phyloP scores from a whole-genome alignment of 148 eudicot genomes.

The Fagopyrum esculentum region DNA sequence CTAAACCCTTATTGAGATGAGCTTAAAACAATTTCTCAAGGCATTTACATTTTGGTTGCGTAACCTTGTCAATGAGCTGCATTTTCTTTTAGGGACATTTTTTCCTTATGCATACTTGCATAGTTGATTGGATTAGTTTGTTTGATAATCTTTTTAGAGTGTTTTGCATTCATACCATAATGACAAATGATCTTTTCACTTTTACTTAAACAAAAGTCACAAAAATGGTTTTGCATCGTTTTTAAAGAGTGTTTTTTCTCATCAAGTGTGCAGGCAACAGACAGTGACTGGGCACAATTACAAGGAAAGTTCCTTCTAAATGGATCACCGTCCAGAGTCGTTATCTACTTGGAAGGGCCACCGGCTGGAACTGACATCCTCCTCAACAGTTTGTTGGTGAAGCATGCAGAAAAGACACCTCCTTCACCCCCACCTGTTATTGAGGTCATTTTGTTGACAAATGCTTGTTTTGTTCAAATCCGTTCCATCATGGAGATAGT shows the following conservation, averaged over 20 bases:
- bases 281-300: conserved; percentile 72
- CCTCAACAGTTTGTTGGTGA: conserved; percentile 55
- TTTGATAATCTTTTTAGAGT: neutral
- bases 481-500: neutral
- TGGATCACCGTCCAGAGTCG: conserved; percentile 60
- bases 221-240: neutral
- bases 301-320: conserved; percentile 84
- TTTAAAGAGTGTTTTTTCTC: conserved; percentile 4
- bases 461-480: neutral
- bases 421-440: conserved; percentile 74
- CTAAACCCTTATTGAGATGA: neutral
- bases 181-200: neutral
- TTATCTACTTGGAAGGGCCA: conserved; percentile 86
- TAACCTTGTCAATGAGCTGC: no score
- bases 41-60: no score
- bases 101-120: no score
- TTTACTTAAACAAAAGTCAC: neutral
- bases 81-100: no score
- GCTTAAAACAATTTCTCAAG: no score
- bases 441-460: conserved; percentile 38
- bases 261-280: conserved; percentile 74
- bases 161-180: neutral
- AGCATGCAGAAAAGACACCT: conserved; percentile 78
- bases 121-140: no score
- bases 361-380: conserved; percentile 90